Percentiles rank a stretch among this genome's conserved stretches.
Evolutionary conservation across 2,329 filamentous ascomycete genomes (phyloP).

Genomic region (Talaromyces piceae): DNA sequence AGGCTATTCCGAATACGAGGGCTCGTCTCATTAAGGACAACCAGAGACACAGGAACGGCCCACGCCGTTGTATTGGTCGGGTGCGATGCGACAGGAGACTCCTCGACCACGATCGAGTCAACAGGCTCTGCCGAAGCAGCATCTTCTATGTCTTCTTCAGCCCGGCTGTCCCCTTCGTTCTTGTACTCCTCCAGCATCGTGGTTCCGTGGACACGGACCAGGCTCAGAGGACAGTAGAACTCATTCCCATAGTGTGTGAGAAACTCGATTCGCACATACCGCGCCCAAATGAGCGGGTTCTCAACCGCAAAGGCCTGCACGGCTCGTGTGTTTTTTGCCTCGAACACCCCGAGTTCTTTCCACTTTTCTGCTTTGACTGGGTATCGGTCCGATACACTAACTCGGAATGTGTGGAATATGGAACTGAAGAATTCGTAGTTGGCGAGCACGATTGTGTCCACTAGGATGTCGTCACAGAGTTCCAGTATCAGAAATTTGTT

Average conservation of each 20-base stretch:
- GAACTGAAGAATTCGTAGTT: conserved; percentile 99
- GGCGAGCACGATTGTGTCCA: conserved; percentile 93
- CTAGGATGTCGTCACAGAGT: conserved; percentile 74
- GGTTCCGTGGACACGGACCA: conserved; percentile 85
- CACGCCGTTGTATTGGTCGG: background rate
- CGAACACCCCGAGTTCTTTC: conserved; percentile 80
- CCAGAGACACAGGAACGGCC: background rate
- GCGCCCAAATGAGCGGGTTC: conserved; percentile 90
- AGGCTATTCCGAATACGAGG: conserved; percentile 1
- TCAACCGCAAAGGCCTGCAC: conserved; percentile 93
- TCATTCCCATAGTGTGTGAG: conserved; percentile 91
- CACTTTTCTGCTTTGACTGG: conserved; percentile 88
- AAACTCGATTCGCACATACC: conserved; percentile 88
- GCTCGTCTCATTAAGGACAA: background rate
- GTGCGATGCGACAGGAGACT: conserved; percentile 1
- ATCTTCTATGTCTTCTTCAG: conserved; percentile 51
- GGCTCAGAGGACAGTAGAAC: conserved; percentile 88
- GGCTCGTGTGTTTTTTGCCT: conserved; percentile 85
- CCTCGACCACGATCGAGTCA: conserved; percentile 2
- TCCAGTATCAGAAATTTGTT: conserved; percentile 96
- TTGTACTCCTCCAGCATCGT: conserved; percentile 92
- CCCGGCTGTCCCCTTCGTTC: conserved; percentile 66
- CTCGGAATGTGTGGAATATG: conserved; percentile 82
- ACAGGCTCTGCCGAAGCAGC: conserved; percentile 16
- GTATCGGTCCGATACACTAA: conserved; percentile 91